Evolutionary conservation across 768 basidiomycete genomes (phyloP).

Genomic region (Tricholoma furcatifolium): DNA sequence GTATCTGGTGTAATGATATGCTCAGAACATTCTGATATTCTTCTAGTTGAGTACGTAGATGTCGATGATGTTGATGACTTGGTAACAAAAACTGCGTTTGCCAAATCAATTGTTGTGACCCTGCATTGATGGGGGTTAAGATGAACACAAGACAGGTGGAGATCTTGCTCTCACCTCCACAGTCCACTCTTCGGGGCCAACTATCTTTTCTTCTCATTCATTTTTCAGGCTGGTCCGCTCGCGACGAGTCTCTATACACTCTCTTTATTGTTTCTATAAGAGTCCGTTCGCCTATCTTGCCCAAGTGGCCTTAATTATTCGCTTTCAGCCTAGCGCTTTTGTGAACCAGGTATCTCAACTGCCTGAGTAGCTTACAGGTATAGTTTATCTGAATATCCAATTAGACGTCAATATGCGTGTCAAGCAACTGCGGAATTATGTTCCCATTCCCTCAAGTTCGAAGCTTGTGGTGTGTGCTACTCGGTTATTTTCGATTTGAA

Average conservation of each 20-base stretch:
- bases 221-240: slow-evolving; percentile 29
- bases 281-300: slow-evolving; percentile 23
- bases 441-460: slow-evolving; percentile 32
- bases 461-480: slow-evolving; percentile 46
- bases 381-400: neutral
- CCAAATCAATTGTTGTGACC: too few species aligned
- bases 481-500: neutral
- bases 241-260: slow-evolving; percentile 23
- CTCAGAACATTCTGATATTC: neutral
- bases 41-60: too few species aligned
- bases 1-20: slow-evolving; percentile 54
- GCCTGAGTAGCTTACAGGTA: neutral
- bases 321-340: slow-evolving; percentile 2
- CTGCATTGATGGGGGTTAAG: too few species aligned
- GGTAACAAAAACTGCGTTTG: too few species aligned
- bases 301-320: slow-evolving; percentile 42
- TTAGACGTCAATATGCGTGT: slow-evolving; percentile 20
- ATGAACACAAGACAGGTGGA: too few species aligned
- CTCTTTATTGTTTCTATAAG: slow-evolving; percentile 20
- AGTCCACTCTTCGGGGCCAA: slow-evolving; percentile 14
- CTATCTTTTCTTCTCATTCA: slow-evolving; percentile 22
- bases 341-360: slow-evolving; percentile 4
- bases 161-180: neutral
- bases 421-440: slow-evolving; percentile 29
- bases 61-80: too few species aligned